phyloP scores from a whole-genome alignment of 2,329 filamentous ascomycete genomes.

The Verticillium longisporum region DNA sequence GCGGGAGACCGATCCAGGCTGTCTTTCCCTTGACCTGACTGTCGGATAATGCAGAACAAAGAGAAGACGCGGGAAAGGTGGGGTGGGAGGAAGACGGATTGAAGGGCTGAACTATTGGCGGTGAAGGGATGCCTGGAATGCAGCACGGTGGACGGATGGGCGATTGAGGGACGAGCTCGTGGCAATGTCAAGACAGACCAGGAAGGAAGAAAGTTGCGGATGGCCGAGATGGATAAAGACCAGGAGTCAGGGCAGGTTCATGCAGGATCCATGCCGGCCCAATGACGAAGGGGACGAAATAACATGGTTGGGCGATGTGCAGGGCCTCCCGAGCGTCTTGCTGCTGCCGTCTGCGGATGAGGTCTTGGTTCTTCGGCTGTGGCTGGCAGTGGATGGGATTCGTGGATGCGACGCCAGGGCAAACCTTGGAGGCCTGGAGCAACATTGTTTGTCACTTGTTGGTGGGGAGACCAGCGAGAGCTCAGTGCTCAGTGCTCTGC shows the following conservation, averaged over 20 bases:
- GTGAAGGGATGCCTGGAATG: background rate
- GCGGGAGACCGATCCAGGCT: background rate
- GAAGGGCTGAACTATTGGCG: background rate
- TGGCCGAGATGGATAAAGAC: background rate
- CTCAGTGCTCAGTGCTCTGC: too few relatives aligned
- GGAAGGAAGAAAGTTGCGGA: background rate
- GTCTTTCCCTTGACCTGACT: background rate
- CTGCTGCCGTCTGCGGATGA: background rate
- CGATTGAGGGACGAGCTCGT: background rate
- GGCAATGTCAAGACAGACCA: background rate
- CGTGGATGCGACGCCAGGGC: background rate
- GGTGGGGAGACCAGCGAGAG: background rate
- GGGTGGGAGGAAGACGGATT: background rate
- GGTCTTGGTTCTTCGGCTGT: background rate
- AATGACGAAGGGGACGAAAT: background rate
- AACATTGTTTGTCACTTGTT: background rate
- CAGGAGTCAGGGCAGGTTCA: background rate
- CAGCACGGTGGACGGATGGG: background rate
- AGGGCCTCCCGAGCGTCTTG: background rate
- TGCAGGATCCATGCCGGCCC: background rate
- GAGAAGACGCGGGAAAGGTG: background rate
- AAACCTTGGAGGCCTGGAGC: background rate
- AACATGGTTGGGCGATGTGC: background rate
- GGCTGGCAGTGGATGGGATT: background rate
- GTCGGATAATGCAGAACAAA: background rate